Evolutionary conservation across 2,329 filamentous ascomycete genomes (phyloP), one percentile per base, ranked within the genome.

Genomic region (Alternaria conjuncta): DNA sequence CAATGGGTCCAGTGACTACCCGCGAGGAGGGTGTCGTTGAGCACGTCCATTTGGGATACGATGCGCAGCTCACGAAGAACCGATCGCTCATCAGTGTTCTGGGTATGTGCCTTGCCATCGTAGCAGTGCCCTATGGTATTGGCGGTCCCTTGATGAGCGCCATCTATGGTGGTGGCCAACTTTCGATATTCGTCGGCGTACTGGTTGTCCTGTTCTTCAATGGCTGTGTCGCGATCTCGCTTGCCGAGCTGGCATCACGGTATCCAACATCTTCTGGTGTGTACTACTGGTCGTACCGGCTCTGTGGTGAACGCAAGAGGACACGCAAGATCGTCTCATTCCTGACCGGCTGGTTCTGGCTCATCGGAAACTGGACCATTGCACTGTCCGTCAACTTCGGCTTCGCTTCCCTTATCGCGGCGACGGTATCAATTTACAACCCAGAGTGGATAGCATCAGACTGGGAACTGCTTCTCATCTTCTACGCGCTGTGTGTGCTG

Each of bases 1-100:
- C n/a, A 11, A 8, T 58, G 43, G 55, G 43, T 5, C 44, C 23
- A 5, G 45, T 58, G 9, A 32, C 87, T 8, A 89, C 55, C 9
- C 25, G 21, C 13, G 55, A 41, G 15, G 44, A 58, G 18, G 55
- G 55, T 23, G 12, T 58, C 13, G 55, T 58, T 20, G 36, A 51
- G 47, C 45, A 58, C n/a, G 55, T 58, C 13, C 55, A 57, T 2
- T 49, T 59, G 25, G 56, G 56, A 18, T 59, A 59, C 21, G 13
- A 36, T 2, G 23, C 46, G 6, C 44, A 55, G 30, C 51, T 55
- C 23, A 55, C 32, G 32, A 55, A 61, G 25, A 28, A 50, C 2
- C 25, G 25, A 2, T 50, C 46, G 3, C n/a, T 28, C 9, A 50
- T 28, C 5, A 28, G 25, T 3, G 46, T 50, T 30, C n/a, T 50